These are phyloP conservation scores for Irpex sp. DNA, from an alignment of 1,284 basidiomycete genomes.

Conservation along the genomic window DNA sequence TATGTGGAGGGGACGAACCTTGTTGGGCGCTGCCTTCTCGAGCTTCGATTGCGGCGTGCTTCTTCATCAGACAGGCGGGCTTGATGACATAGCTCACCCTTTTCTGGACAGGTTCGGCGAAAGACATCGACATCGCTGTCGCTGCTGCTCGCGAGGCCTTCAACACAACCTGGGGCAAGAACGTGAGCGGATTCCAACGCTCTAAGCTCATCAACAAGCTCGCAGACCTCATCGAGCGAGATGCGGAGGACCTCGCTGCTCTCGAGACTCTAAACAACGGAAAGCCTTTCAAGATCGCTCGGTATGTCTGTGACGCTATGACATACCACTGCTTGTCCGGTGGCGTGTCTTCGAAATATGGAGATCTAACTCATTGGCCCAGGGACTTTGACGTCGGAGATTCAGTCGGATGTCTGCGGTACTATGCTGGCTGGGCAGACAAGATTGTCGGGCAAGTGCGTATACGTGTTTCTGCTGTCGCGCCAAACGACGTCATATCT, in stretches of 20 bases:
- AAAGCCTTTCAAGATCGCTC: conserved; percentile 78
- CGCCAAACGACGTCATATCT: background rate
- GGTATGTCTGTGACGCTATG: conserved; percentile 30
- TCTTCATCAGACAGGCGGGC: too few species aligned
- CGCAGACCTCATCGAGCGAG: conserved; percentile 89
- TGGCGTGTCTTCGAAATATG: background rate
- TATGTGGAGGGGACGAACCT: too few species aligned
- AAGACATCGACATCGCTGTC: conserved; percentile 84
- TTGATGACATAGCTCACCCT: background rate
- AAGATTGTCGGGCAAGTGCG: conserved; percentile 51
- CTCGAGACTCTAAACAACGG: conserved; percentile 83
- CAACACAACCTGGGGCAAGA: conserved; percentile 88
- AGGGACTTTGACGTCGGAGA: conserved; percentile 87
- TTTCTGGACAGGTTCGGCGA: conserved; percentile 50
- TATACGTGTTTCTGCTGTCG: background rate
- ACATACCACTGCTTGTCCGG: background rate
- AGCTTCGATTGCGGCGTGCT: too few species aligned
- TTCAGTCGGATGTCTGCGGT: conserved; percentile 76
- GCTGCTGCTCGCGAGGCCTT: conserved; percentile 82
- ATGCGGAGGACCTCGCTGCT: conserved; percentile 74
- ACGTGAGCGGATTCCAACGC: conserved; percentile 79
- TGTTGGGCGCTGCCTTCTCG: too few species aligned
- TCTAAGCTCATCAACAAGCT: conserved; percentile 80
- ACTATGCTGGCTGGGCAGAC: conserved; percentile 72
- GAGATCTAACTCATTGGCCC: background rate